Conservation (phyloP, 768 basidiomycete genomes). For the Rubroboletus pulcherrimus region DNA sequence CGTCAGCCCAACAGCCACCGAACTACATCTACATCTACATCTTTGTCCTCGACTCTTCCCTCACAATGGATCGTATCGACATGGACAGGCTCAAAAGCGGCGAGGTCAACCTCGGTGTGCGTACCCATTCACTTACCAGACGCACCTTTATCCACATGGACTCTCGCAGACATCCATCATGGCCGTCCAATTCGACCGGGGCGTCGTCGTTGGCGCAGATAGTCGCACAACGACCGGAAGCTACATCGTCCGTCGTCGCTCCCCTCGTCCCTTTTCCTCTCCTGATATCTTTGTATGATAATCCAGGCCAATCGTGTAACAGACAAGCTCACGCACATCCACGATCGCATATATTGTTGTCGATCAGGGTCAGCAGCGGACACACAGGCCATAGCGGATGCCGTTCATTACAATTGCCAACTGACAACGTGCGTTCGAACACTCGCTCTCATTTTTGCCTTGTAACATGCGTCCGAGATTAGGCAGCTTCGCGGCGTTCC, state of each 20-base stretch:
- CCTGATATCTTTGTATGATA: neutral
- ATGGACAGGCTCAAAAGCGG: slow-evolving; percentile 86
- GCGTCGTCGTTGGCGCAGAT: slow-evolving; percentile 96
- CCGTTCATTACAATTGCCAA: slow-evolving; percentile 80
- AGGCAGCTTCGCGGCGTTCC: slow-evolving; percentile 59
- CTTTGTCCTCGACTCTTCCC: slow-evolving; percentile 17
- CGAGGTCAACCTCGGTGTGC: slow-evolving; percentile 94
- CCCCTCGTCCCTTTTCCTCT: neutral
- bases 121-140: slow-evolving; percentile 29
- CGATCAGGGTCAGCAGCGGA: slow-evolving; percentile 97
- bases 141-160: neutral
- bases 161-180: slow-evolving; percentile 90
- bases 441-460: neutral
- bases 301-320: slow-evolving; percentile 93
- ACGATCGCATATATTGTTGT: slow-evolving; percentile 99
- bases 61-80: slow-evolving; percentile 64
- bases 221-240: slow-evolving; percentile 94
- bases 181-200: slow-evolving; percentile 95
- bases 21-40: neutral
- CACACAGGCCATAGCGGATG: slow-evolving; percentile 94
- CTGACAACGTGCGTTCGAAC: slow-evolving; percentile 54
- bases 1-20: slow-evolving; percentile 43
- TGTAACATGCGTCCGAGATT: slow-evolving; percentile 4
- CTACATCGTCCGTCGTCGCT: slow-evolving; percentile 73
- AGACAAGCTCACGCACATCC: slow-evolving; percentile 94